Evolutionary conservation across 2,329 filamentous ascomycete genomes (phyloP).

Genomic region (Penicillium hordei): DNA sequence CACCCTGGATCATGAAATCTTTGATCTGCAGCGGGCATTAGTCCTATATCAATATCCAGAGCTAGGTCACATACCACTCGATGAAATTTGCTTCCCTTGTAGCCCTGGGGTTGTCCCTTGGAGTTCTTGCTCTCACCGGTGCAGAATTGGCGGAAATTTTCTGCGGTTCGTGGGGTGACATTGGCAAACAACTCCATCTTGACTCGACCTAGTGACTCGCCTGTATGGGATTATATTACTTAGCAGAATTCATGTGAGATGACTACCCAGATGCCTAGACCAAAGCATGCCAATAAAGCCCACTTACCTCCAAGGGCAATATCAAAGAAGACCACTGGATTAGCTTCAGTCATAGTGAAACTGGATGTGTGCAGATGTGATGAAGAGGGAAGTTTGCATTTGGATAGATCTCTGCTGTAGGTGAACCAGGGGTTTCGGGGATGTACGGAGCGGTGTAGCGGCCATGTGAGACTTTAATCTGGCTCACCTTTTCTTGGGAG

Average conservation of each 20-base stretch:
- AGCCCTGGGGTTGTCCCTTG: conserved; percentile 78
- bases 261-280: neutral
- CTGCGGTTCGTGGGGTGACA: conserved; percentile 80
- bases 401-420: neutral
- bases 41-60: neutral
- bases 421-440: neutral
- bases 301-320: conserved; percentile 49
- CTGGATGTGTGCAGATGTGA: neutral
- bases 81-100: conserved; percentile 93
- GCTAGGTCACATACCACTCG: conserved; percentile 66
- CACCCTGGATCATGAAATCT: conserved; percentile 96
- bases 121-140: conserved; percentile 85
- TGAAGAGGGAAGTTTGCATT: neutral
- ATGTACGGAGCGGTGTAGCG: neutral
- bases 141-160: conserved; percentile 97
- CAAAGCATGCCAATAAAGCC: neutral
- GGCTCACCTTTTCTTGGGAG: neutral
- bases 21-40: conserved; percentile 63
- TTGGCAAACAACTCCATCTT: conserved; percentile 89
- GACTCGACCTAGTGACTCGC: conserved; percentile 80
- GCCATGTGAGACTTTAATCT: neutral
- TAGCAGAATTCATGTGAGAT: neutral
- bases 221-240: conserved; percentile 47
- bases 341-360: conserved; percentile 15
- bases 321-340: conserved; percentile 53